Conservation (phyloP, 139 green algal species). For the Tetraselmis chui region DNA sequence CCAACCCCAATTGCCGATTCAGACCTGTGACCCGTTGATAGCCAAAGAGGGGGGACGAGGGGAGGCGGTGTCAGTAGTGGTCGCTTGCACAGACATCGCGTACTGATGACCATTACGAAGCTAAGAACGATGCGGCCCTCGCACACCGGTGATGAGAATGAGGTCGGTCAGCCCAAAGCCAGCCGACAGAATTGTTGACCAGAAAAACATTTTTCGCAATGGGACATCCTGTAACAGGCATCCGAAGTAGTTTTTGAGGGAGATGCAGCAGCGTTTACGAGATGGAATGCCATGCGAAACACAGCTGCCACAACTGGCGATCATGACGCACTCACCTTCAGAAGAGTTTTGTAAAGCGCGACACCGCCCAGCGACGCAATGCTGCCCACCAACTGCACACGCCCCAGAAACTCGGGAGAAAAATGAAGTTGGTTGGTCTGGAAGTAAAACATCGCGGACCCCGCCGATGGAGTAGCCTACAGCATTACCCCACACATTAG, state of each 20-base stretch:
- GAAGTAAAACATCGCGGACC: conserved; percentile 77
- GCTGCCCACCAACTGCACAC: conserved; percentile 72
- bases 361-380: conserved; percentile 60
- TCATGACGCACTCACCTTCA: conserved; percentile 18
- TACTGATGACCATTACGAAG: neutral
- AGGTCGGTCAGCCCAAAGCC: conserved; percentile 79
- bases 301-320: no score
- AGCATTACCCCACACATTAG: no score
- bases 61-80: no score
- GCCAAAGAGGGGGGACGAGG: neutral
- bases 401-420: conserved; percentile 80
- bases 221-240: conserved; percentile 22
- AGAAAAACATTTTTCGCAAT: conserved; percentile 61
- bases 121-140: neutral
- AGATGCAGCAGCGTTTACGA: neutral
- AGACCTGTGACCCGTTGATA: conserved; percentile 12
- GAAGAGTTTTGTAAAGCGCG: conserved; percentile 36
- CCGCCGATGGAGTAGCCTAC: conserved; percentile 62
- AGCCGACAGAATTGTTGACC: conserved; percentile 62
- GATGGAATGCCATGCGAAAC: neutral
- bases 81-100: neutral
- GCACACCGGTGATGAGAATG: conserved; percentile 47
- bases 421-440: conserved; percentile 72
- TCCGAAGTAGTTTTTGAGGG: neutral
- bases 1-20: conserved; percentile 57